These are phyloP conservation scores for Hypseocharis bilobata DNA, from an alignment of 441 rosid genomes.

Conservation along the genomic window DNA sequence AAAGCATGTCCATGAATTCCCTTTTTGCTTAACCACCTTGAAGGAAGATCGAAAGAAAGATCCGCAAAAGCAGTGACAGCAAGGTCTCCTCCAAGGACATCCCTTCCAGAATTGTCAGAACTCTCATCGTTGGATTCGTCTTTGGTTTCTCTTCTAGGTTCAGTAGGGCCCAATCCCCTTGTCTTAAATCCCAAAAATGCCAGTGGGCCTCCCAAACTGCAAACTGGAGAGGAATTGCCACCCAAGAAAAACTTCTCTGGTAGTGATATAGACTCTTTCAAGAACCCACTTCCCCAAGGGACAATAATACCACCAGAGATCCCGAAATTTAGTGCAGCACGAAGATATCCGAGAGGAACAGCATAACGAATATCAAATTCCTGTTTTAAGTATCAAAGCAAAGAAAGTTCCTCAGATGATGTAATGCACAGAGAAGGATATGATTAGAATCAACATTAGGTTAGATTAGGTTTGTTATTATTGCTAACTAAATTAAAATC, in stretches of 20 bases:
- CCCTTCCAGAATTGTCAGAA: constrained; percentile 39
- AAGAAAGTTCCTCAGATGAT: neutral
- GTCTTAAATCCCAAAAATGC: constrained; percentile 69
- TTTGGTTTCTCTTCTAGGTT: constrained; percentile 47
- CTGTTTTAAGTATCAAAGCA: constrained; percentile 32
- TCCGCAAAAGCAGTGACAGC: constrained; percentile 76
- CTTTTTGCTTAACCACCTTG: constrained; percentile 62
- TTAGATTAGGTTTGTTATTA: neutral
- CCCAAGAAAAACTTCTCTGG: constrained; percentile 88
- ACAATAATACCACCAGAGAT: constrained; percentile 57
- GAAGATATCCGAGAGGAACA: constrained; percentile 62
- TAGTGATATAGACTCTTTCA: constrained; percentile 39
- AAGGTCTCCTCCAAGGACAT: constrained; percentile 81
- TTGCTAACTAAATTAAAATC: neutral
- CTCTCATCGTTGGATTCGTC: constrained; percentile 27
- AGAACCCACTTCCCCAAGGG: constrained; percentile 70
- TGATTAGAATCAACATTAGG: neutral
- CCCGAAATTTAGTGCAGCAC: constrained; percentile 66
- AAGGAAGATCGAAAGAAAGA: constrained; percentile 78
- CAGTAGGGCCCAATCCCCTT: constrained; percentile 68
- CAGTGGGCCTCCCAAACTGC: constrained; percentile 67
- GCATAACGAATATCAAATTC: constrained; percentile 75
- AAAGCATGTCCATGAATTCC: constrained; percentile 81
- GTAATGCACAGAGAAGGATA: constrained; percentile 1
- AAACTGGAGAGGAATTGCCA: constrained; percentile 72